These are phyloP conservation scores for Picea glauca DNA, from an alignment of 75 land plant species.

Conservation along the genomic window DNA sequence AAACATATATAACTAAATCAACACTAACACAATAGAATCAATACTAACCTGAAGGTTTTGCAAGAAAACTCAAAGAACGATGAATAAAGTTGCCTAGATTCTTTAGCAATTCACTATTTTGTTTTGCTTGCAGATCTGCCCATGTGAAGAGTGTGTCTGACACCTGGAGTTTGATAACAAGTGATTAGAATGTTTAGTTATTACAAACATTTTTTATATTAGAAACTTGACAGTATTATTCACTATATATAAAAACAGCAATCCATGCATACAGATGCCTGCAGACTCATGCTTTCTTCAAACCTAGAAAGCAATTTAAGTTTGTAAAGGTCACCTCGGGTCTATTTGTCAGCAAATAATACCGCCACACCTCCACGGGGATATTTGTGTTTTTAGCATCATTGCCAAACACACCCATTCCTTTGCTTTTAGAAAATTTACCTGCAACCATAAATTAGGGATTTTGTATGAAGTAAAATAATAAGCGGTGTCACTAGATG, in stretches of 20 bases:
- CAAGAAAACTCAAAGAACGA: conserved; percentile 80
- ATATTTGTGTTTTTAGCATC: conserved; percentile 87
- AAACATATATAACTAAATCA: not conserved
- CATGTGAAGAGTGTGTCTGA: conserved; percentile 95
- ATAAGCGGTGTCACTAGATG: not conserved
- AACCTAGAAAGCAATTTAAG: not conserved
- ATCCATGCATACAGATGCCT: not conserved
- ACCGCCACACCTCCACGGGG: conserved; percentile 95
- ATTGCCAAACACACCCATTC: conserved; percentile 97
- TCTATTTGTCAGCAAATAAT: conserved; percentile 88
- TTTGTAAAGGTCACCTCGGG: conserved; percentile 67
- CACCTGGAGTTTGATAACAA: conserved; percentile 35
- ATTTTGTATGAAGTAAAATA: not conserved
- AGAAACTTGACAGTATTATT: not conserved
- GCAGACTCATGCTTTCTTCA: not conserved
- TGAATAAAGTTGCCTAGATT: conserved; percentile 93
- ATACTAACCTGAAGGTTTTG: conserved; percentile 73
- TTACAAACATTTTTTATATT: not conserved
- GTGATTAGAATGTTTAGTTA: not conserved
- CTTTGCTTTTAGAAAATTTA: conserved; percentile 95
- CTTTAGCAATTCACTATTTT: conserved; percentile 80
- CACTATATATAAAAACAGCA: not conserved
- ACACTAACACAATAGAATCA: not conserved
- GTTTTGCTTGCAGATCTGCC: conserved; percentile 90
- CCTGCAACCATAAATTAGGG: conserved; percentile 38